These are phyloP conservation scores for Sarocladium strictum DNA, from an alignment of 2,329 filamentous ascomycete genomes.

Conservation along the genomic window DNA sequence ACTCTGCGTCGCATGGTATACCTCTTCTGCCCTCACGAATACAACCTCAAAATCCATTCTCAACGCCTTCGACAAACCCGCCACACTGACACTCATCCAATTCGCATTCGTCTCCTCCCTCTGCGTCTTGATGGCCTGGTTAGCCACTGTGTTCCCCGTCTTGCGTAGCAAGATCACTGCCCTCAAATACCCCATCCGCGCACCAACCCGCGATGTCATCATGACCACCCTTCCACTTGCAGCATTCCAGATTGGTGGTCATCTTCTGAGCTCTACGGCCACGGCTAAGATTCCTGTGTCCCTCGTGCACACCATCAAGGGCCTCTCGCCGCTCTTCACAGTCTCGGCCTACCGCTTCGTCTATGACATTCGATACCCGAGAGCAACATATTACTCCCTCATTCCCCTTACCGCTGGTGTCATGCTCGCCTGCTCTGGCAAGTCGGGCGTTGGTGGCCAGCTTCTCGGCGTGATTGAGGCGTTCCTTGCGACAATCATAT, in stretches of 20 bases:
- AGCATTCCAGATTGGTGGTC: conserved; percentile 86
- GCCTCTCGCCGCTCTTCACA: conserved; percentile 90
- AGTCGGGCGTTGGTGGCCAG: conserved; percentile 62
- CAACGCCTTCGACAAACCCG: conserved; percentile 82
- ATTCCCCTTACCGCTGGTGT: conserved; percentile 93
- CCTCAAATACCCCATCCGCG: conserved; percentile 76
- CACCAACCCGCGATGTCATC: conserved; percentile 75
- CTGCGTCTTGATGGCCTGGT: conserved; percentile 73
- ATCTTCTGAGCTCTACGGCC: conserved; percentile 88
- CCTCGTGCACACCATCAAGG: conserved; percentile 97
- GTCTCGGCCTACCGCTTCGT: conserved; percentile 87
- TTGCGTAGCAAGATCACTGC: conserved; percentile 69
- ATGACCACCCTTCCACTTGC: conserved; percentile 85
- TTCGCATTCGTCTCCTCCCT: conserved; percentile 88
- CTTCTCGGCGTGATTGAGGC: conserved; percentile 86
- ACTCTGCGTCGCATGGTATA: conserved; percentile 88
- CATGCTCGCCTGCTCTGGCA: conserved; percentile 90
- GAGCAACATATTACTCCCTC: conserved; percentile 79
- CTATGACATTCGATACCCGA: conserved; percentile 82
- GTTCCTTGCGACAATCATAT: conserved; percentile 84
- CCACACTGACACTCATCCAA: conserved; percentile 87
- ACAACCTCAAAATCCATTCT: conserved; percentile 97
- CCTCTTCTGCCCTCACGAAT: conserved; percentile 91
- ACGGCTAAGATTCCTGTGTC: conserved; percentile 95
- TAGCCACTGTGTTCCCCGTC: conserved; percentile 66